A percentile compares a stretch with the other conserved stretches of the same genome.
Evolutionary conservation across 208 protist genomes (phyloP).

Genomic region (Leishmania turanica): DNA sequence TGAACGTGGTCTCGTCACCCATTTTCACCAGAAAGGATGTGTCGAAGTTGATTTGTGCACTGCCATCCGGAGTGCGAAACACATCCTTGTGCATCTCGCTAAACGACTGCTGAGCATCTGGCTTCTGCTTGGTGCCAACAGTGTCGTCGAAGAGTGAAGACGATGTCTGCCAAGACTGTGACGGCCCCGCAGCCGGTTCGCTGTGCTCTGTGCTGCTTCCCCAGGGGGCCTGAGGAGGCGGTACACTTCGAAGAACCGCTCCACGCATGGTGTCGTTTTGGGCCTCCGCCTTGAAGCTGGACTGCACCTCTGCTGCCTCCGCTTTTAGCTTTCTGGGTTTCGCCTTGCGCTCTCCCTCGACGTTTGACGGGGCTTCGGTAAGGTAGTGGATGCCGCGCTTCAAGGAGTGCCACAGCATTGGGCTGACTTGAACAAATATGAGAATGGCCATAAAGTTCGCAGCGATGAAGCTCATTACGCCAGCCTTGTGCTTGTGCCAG

Average conservation of each 20-base stretch:
- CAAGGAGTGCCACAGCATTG: conserved; percentile 36
- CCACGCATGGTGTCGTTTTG: conserved; percentile 17
- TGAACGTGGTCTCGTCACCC: conserved; percentile 76
- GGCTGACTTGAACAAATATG: conserved; percentile 54
- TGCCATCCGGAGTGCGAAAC: conserved; percentile 21
- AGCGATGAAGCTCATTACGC: conserved; percentile 52
- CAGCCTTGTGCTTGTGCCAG: conserved; percentile 34
- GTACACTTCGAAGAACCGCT: conserved; percentile 16
- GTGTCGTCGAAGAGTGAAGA: conserved; percentile 32
- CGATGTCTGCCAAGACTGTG: conserved; percentile 16
- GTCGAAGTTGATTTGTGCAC: conserved; percentile 40
- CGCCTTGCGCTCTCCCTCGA: conserved; percentile 16
- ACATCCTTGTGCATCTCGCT: conserved; percentile 31
- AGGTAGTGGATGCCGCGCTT: conserved; percentile 31
- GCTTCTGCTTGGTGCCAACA: background rate
- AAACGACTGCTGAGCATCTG: conserved; percentile 19
- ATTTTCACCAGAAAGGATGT: conserved; percentile 85
- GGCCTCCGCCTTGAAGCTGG: conserved; percentile 13
- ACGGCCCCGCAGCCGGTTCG: background rate
- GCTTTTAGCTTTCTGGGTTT: conserved; percentile 6
- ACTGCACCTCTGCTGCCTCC: background rate
- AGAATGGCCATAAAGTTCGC: conserved; percentile 75
- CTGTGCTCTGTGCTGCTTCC: background rate
- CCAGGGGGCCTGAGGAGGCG: background rate
- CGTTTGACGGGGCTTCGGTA: background rate